Evolutionary conservation across 2,329 filamentous ascomycete genomes (phyloP).

Genomic region (Hypoxylon sp.): DNA sequence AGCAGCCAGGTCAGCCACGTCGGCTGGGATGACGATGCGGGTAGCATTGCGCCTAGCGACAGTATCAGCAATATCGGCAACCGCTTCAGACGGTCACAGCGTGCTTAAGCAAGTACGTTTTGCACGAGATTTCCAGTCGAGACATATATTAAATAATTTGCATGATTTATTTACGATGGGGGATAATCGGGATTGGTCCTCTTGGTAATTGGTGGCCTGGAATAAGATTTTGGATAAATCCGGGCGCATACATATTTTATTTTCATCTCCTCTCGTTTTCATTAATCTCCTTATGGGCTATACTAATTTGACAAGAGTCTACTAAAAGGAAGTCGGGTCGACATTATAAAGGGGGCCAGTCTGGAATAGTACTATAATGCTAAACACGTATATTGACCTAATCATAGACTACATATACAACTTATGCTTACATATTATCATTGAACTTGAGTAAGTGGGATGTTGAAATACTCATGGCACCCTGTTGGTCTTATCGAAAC

Average conservation of each 20-base stretch:
- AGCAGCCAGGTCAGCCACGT: conserved; percentile 60
- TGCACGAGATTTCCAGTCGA: not conserved
- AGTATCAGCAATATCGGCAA: conserved; percentile 74
- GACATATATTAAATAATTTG: not conserved
- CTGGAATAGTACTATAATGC: conserved; percentile 5
- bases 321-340: conserved; percentile 8
- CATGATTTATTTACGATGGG: not conserved
- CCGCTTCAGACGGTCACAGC: conserved; percentile 50
- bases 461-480: not conserved
- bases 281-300: conserved; percentile 3
- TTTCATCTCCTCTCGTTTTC: conserved; percentile 9
- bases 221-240: not conserved
- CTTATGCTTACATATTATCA: no score
- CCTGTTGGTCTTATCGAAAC: no score
- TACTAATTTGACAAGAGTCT: conserved; percentile 10
- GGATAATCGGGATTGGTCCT: conserved; percentile 6
- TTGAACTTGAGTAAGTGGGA: not conserved
- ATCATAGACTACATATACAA: conserved; percentile 11
- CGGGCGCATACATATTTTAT: conserved; percentile 8
- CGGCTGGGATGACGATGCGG: conserved; percentile 64
- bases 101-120: conserved; percentile 14
- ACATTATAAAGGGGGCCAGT: conserved; percentile 9
- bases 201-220: conserved; percentile 4
- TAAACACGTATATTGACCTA: not conserved
- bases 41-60: conserved; percentile 71